Conservation (phyloP, 257 asterid genomes). For the Dorcoceras hygrometricum region DNA sequence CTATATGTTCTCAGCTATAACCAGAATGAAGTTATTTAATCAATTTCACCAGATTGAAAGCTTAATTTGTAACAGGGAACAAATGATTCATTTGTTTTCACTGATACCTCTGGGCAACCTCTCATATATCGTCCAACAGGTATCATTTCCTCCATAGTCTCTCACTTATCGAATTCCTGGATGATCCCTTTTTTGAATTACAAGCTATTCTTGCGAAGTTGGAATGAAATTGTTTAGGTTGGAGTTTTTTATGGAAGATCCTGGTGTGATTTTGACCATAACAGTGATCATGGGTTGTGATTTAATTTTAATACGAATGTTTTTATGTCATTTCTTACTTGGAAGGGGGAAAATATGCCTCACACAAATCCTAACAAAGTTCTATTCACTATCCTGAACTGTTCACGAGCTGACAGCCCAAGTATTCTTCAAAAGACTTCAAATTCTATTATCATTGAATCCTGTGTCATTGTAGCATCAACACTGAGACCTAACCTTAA, state of each 20-base stretch:
- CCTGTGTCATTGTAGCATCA: neutral
- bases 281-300: neutral
- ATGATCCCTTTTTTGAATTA: neutral
- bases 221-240: neutral
- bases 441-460: neutral
- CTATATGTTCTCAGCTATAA: neutral
- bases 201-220: neutral
- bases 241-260: neutral
- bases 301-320: too few species aligned
- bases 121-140: neutral
- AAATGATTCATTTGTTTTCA: slow-evolving; percentile 73
- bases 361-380: neutral
- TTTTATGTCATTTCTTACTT: neutral
- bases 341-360: neutral
- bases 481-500: neutral
- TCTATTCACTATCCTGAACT: neutral
- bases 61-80: slow-evolving; percentile 52
- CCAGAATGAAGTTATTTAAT: slow-evolving; percentile 11
- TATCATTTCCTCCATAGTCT: slow-evolving; percentile 8
- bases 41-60: slow-evolving; percentile 17
- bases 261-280: neutral
- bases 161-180: neutral
- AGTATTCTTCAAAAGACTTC: neutral
- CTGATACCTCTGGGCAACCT: slow-evolving; percentile 62
- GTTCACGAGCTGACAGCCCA: neutral